Evolutionary conservation across 345 rosid species (phyloP).

Genomic region (Erucastrum elatum): DNA sequence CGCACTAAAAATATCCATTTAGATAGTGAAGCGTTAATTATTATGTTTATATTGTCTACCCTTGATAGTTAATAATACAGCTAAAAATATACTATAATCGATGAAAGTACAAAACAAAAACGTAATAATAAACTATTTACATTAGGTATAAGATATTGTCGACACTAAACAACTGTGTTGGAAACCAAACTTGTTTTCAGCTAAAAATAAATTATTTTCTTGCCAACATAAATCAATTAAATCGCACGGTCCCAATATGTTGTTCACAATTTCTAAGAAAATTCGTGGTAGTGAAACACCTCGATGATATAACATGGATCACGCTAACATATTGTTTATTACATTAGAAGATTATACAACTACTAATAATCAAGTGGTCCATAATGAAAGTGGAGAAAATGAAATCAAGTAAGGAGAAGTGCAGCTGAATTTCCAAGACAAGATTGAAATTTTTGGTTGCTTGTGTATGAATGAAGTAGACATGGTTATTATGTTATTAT

Average conservation of each 20-base stretch:
- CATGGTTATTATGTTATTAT: conserved; percentile 34
- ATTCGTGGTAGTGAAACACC: conserved; percentile 41
- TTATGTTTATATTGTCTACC: conserved; percentile 7
- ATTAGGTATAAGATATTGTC: conserved; percentile 20
- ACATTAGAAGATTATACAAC: neutral
- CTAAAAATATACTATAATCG: neutral
- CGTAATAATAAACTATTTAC: conserved; percentile 6
- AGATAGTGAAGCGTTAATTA: neutral
- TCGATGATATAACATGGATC: conserved; percentile 41
- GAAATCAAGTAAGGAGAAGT: conserved; percentile 17
- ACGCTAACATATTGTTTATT: conserved; percentile 34
- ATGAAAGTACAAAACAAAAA: conserved; percentile 23
- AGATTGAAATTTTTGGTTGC: conserved; percentile 36
- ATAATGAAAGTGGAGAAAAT: conserved; percentile 14
- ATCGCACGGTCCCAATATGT: conserved; percentile 40
- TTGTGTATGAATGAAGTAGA: conserved; percentile 39
- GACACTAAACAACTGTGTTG: conserved; percentile 16
- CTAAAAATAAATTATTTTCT: neutral
- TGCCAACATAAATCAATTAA: conserved; percentile 21
- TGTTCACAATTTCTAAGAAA: conserved; percentile 39
- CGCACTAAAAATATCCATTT: neutral
- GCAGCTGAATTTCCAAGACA: conserved; percentile 34
- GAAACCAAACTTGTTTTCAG: conserved; percentile 25
- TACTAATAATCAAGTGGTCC: conserved; percentile 28
- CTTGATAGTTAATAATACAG: neutral